phyloP scores from a whole-genome alignment of 2,329 filamentous ascomycete species.

The Apiospora malaysiana region DNA sequence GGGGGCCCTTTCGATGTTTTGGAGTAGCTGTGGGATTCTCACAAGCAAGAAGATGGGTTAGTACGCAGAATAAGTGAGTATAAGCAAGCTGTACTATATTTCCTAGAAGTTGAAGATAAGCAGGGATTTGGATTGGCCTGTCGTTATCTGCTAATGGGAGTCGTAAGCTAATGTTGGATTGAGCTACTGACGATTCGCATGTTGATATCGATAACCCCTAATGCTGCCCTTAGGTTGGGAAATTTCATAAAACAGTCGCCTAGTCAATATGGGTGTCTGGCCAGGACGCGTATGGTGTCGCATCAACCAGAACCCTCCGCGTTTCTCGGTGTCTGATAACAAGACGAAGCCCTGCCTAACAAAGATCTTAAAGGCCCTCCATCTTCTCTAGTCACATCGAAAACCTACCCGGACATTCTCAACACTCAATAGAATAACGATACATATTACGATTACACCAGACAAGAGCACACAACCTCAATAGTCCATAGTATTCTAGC shows the following conservation, averaged over 20 bases:
- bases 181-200: neutral
- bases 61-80: too few relatives aligned
- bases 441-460: too few relatives aligned
- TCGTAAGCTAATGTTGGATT: neutral
- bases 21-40: neutral
- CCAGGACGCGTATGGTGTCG: neutral
- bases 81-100: too few relatives aligned
- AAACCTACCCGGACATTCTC: too few relatives aligned
- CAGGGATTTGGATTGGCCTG: neutral
- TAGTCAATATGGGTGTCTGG: neutral
- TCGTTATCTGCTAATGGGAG: neutral
- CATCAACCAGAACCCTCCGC: neutral
- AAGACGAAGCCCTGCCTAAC: neutral
- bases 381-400: too few relatives aligned
- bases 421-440: too few relatives aligned
- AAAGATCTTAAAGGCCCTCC: too few relatives aligned
- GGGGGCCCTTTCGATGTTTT: neutral
- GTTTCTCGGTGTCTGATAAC: too few relatives aligned
- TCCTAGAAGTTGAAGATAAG: too few relatives aligned
- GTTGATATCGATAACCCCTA: neutral
- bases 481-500: too few relatives aligned
- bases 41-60: neutral
- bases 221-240: rapidly evolving
- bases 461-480: too few relatives aligned
- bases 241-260: neutral